These are phyloP conservation scores for Primulina tabacum DNA, from an alignment of 257 asterid genomes.

Conservation along the genomic window DNA sequence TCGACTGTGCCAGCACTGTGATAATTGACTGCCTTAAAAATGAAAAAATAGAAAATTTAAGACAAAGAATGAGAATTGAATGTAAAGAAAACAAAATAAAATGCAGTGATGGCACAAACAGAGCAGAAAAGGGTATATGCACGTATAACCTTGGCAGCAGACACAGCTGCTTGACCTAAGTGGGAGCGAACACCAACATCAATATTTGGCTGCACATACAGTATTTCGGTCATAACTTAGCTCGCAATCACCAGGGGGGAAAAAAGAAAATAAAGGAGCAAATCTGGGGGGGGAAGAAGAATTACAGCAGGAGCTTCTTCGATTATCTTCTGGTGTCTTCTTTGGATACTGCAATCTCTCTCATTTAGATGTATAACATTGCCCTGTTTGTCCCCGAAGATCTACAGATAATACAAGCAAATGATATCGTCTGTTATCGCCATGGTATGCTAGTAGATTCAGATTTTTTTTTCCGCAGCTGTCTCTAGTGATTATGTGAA, in stretches of 20 bases:
- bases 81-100: constrained; percentile 1
- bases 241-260: constrained; percentile 22
- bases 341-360: constrained; percentile 98
- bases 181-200: constrained; percentile 62
- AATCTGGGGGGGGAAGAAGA: constrained; percentile 22
- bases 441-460: constrained; percentile 18
- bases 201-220: constrained; percentile 74
- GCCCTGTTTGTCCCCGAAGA: constrained; percentile 90
- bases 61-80: background rate
- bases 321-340: constrained; percentile 98
- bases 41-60: constrained; percentile 25
- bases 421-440: constrained; percentile 5
- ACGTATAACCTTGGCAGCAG: constrained; percentile 92
- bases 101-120: constrained; percentile 21
- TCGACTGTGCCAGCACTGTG: constrained; percentile 96
- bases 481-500: constrained; percentile 12
- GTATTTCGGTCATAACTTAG: constrained; percentile 26
- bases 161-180: constrained; percentile 94
- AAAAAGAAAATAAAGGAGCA: constrained; percentile 25
- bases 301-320: constrained; percentile 99
- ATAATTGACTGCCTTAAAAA: constrained; percentile 82
- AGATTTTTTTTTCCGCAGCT: constrained; percentile 3
- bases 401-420: constrained; percentile 36
- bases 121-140: constrained; percentile 13
- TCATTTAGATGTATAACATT: constrained; percentile 85